Base-by-base conservation (phyloP, 148 eudicot genomes). In the Rhododendron henanense region DNA sequence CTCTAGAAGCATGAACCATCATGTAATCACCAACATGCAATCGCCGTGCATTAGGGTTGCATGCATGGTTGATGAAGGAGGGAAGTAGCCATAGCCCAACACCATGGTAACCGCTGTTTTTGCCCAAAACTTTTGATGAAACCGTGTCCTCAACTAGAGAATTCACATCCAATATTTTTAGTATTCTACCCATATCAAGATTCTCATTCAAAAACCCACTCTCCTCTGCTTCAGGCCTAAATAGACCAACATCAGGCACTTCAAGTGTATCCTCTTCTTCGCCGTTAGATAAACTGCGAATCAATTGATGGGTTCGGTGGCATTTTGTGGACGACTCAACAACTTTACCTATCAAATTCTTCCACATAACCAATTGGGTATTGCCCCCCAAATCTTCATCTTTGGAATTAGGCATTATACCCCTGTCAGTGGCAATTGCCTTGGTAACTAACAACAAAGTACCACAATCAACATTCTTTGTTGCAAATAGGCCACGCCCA, bases 41-140 rank as follows among this genome's bases (percentile, higher is more conserved):
- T 1, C 99, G 85, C 90, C 97, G 90, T 53, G 91, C 92, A 83
- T 91, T 96, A 5, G 98, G 99, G 44, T 85, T 88, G 87, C 99
- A 96, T 18, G 97, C 95, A 85, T 96, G 99, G 87, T 96, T 96
- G 61, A 96, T 91, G 37, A 95, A 92, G 5, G 95, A 93, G 25
- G 98, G 90, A 31, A 96, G 88, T 39, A 94, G 8, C 99, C 99
- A 96, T 41, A 96, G 78, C 35, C 99, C 99, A 6, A 96, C 90
- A 1, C 99, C 97, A 89, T 94, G 90, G 84, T 91, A 95, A 45
- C 90, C 94, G 5, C 93, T 90, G 83, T 93, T 92, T 78, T 85
- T 93, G 16, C 99, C 97, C n/a, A 94, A 86, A 18, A 93, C 92
- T 81, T 95, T 95, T 5, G 93, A 86, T 6, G 98, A 96, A 83